Evolutionary conservation across 306 rosid genomes (phyloP), one percentile per base, ranked within the genome.

Genomic region (Purshia tridentata): DNA sequence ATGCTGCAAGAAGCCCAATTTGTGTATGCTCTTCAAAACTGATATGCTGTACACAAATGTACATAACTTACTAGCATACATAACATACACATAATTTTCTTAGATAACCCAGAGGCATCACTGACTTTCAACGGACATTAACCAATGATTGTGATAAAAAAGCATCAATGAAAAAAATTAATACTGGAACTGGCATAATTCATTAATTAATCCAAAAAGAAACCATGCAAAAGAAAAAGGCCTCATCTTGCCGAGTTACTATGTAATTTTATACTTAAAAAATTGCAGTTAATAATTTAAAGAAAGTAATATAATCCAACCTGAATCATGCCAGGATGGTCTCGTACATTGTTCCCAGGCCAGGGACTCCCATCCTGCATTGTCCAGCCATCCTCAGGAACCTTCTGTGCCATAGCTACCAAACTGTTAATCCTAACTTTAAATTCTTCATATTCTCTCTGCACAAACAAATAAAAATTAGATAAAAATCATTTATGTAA

Each of bases 261-360:
- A 70, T 6, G 40, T 22, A 6, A 18, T 18, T 45, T 40, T 69
- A 61, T 29, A 6, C 39, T 37, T 6, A 6, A 68, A 40, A 12
- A 18, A 65, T 52, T 39, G 61, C 23, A 23, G 39, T 47, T 13
- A 74, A n/a, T 72, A 57, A 70, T n/a, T 45, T 9, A 40, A 13
- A 2, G 46, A 18, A 62, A 22, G 77, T 70, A 70, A 44, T 65
- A 70, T 67, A 64, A 64, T 56, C 81, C 73, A 70, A 94, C 97
- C 96, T 94, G 99, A 91, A 94, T 94, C 99, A 94, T 94, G 84
- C 97, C 97, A 67, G 99, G 99, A 83, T 94, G 99, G 75, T 94
- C 97, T 76, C 99, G 81, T 58, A 94, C 99, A 65, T 89, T 86
- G 81, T 91, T 94, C 69, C 99, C 97, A 12, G 96, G 99, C 99